Conservation (phyloP, 2,329 filamentous ascomycete species). For the Chrysoporthe deuterocubensis region DNA sequence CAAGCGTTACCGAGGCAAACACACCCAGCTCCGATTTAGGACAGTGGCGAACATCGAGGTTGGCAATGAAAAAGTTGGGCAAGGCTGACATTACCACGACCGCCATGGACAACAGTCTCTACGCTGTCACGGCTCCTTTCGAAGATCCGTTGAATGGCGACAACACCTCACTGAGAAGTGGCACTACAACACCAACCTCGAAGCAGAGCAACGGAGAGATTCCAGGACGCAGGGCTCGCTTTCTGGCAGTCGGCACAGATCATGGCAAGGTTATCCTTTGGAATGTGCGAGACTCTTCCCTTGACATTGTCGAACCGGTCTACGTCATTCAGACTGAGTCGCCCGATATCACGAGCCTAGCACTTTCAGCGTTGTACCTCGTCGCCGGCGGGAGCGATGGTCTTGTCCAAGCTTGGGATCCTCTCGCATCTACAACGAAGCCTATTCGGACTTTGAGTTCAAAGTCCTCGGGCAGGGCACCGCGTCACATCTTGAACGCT, state of each 20-base stretch:
- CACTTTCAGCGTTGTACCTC: slow-evolving; percentile 81
- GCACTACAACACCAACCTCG: slow-evolving; percentile 48
- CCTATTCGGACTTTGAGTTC: slow-evolving; percentile 88
- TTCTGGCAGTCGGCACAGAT: slow-evolving; percentile 81
- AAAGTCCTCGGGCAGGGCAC: slow-evolving; percentile 78
- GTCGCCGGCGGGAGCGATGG: slow-evolving; percentile 95
- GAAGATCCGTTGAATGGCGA: slow-evolving; percentile 78
- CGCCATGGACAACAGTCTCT: slow-evolving; percentile 74
- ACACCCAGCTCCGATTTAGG: slow-evolving; percentile 39
- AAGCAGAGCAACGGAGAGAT: slow-evolving; percentile 59
- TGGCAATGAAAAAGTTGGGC: slow-evolving; percentile 64
- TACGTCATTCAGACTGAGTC: slow-evolving; percentile 88
- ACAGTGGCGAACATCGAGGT: slow-evolving; percentile 68
- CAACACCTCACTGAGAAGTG: slow-evolving; percentile 13
- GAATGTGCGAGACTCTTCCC: slow-evolving; percentile 73
- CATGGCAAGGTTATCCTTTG: slow-evolving; percentile 79
- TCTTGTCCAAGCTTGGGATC: slow-evolving; percentile 95
- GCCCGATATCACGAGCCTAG: slow-evolving; percentile 81
- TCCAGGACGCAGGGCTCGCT: slow-evolving; percentile 81
- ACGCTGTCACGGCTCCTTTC: slow-evolving; percentile 69
- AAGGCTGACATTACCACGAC: slow-evolving; percentile 68
- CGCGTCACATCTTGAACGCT: slow-evolving; percentile 66
- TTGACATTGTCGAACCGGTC: slow-evolving; percentile 70
- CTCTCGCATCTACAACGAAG: slow-evolving; percentile 76
- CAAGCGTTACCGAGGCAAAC: background rate